A percentile compares a stretch with the other conserved stretches of the same genome.
Evolutionary conservation across 495 filamentous ascomycete species (phyloP).

Genomic region (Aspergillus campestris): DNA sequence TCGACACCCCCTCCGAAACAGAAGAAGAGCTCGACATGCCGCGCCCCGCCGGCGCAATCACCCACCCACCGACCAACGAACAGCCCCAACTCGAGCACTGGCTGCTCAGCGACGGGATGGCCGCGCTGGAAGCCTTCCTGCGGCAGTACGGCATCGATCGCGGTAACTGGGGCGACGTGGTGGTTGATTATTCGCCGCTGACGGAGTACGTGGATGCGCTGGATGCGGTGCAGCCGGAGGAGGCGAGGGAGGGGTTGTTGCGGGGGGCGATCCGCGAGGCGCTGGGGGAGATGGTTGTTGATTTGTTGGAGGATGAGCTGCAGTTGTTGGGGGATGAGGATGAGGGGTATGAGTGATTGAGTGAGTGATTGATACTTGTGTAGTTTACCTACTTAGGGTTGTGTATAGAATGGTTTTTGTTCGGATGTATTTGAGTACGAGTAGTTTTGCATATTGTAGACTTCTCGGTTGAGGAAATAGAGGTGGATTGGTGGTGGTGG

Average conservation of each 20-base stretch:
- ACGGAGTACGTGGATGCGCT: constrained; percentile 33
- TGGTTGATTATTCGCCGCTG: constrained; percentile 28
- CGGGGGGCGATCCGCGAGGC: constrained; percentile 26
- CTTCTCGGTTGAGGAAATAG: no score
- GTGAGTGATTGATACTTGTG: neutral
- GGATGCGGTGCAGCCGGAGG: constrained; percentile 18
- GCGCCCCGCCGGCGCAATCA: constrained; percentile 3
- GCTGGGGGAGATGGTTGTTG: constrained; percentile 33
- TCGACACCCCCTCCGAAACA: constrained; percentile 2
- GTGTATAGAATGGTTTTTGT: neutral
- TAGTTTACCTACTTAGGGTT: neutral
- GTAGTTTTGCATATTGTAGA: no score
- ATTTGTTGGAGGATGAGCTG: constrained; percentile 34
- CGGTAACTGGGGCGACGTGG: constrained; percentile 36
- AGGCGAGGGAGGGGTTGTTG: constrained; percentile 20
- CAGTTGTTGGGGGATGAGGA: constrained; percentile 23
- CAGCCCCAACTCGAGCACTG: constrained; percentile 29
- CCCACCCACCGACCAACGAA: constrained; percentile 18
- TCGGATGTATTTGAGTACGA: no score
- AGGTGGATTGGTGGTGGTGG: no score
- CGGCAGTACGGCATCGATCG: constrained; percentile 36
- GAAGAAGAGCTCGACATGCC: constrained; percentile 6
- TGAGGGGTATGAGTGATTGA: constrained; percentile 13
- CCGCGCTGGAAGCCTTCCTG: constrained; percentile 28
- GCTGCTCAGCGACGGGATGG: constrained; percentile 29